Base-by-base conservation (phyloP, 2,329 filamentous ascomycete genomes). In the Xylaria arbuscula region DNA sequence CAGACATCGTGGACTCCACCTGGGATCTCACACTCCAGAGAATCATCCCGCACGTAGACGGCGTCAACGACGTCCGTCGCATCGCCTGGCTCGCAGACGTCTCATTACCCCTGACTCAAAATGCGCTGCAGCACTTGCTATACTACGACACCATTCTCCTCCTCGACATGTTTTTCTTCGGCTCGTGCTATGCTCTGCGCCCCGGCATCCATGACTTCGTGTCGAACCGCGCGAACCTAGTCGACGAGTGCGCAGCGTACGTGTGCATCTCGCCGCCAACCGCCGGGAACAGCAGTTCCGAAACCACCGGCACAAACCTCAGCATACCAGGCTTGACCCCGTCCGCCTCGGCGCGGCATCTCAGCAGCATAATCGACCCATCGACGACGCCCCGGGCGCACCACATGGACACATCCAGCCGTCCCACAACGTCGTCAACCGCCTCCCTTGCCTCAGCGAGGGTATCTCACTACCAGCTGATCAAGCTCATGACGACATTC, bases 131-230 rank as follows among this genome's bases (percentile, higher is more conserved):
- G 70, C 95, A 98, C 78, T 86, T 99, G 10, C 86, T 98, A 32
- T 97, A 97, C 83, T 98, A 98, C 80, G 93, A 95, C 77, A 95
- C 93, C 75, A 88, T 97, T 42, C 86, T 97, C 32, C 87, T 98
- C 62, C 88, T 98, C 11, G 96, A 99, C 81, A 92, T 98, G 74
- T 98, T 98, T 84, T 94, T 96, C 79, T 99, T 98, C 78, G 87
- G 90, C 38, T 93, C 93, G 50, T 95, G 97, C 75, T 99, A 99
- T 77, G 94, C 94, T 0, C 90, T 91, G 0, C 93, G 88, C 0
- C 83, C 93, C 0, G 90, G 92, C 45, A 91, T 99, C 66, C 88
- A 91, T 70, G 88, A 90, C 70, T 97, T 99, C 75, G 86, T 96
- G 38, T 85, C 88, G 50, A 93, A 98, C 76, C 84, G 87, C 48